phyloP scores from a whole-genome alignment of 1,284 basidiomycete genomes.

The Austroboletus niveus region DNA sequence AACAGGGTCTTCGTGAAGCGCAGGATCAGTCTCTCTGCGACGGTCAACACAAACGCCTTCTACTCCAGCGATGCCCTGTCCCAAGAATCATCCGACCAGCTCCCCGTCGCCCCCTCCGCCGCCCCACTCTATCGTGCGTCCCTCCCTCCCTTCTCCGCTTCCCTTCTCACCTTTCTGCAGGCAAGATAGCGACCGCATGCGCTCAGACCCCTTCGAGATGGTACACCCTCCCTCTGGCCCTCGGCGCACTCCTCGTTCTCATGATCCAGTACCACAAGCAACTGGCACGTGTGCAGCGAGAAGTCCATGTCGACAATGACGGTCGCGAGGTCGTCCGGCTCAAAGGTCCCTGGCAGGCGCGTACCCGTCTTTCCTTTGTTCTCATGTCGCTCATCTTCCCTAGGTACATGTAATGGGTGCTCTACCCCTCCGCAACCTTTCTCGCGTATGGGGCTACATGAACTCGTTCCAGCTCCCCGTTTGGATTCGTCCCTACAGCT shows the following conservation, averaged over 20 bases:
- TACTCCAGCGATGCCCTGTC: constrained; percentile 38
- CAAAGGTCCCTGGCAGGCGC: constrained; percentile 93
- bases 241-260: constrained; percentile 86
- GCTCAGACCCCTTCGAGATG: constrained; percentile 87
- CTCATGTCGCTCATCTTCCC: constrained; percentile 5
- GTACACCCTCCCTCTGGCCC: constrained; percentile 92
- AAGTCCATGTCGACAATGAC: constrained; percentile 73
- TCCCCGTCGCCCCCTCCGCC: constrained; percentile 31
- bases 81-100: constrained; percentile 28
- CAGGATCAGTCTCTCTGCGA: constrained; percentile 41
- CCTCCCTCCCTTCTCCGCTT: neutral
- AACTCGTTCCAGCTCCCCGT: constrained; percentile 91
- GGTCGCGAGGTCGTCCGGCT: constrained; percentile 72
- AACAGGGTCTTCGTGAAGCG: constrained; percentile 47
- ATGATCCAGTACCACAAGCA: constrained; percentile 79
- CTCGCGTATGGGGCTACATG: constrained; percentile 93
- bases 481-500: constrained; percentile 90
- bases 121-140: constrained; percentile 53
- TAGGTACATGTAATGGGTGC: constrained; percentile 96
- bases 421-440: constrained; percentile 90
- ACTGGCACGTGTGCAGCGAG: constrained; percentile 44
- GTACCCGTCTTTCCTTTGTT: constrained; percentile 23
- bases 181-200: constrained; percentile 74
- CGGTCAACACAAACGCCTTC: constrained; percentile 27
- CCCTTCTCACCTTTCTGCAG: constrained; percentile 29